Percentiles rank a stretch among this genome's conserved stretches.
phyloP scores from a whole-genome alignment of 306 rosid genomes.

The Trifolium repens region DNA sequence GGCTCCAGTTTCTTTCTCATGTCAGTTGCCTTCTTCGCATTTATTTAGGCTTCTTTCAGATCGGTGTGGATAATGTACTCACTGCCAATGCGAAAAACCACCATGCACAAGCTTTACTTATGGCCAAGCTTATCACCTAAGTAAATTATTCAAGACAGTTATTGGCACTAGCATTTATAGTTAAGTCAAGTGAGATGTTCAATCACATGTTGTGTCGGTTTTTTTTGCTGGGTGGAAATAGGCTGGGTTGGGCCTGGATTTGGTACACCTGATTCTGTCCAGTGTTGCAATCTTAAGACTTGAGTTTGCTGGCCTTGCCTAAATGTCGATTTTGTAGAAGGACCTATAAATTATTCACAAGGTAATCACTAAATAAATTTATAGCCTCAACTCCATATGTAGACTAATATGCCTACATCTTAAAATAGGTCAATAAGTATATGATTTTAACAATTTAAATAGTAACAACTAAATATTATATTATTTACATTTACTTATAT shows the following conservation, averaged over 20 bases:
- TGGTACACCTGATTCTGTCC: neutral
- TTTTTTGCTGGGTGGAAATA: conserved; percentile 19
- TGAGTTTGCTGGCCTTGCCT: conserved; percentile 41
- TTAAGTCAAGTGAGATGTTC: neutral
- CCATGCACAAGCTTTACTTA: conserved; percentile 69
- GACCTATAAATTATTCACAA: neutral
- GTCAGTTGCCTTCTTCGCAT: conserved; percentile 65
- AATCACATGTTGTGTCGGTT: conserved; percentile 11
- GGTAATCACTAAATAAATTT: neutral
- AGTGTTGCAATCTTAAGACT: neutral
- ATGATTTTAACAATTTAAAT: neutral
- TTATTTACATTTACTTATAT: neutral
- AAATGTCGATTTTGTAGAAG: neutral
- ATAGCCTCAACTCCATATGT: neutral
- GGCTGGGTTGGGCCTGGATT: neutral
- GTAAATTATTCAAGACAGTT: neutral
- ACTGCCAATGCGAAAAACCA: conserved; percentile 54
- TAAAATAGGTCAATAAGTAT: neutral
- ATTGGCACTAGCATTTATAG: neutral
- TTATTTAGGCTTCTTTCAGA: conserved; percentile 70
- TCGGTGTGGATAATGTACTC: conserved; percentile 59
- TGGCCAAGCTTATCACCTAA: conserved; percentile 14
- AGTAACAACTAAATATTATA: neutral
- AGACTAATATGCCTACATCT: neutral
- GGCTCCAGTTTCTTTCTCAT: conserved; percentile 68